Percentiles rank a stretch among this genome's conserved stretches.
These are phyloP conservation scores for Phytophthora cactorum DNA, from an alignment of 352 stramenopile genomes.

Conservation along the genomic window DNA sequence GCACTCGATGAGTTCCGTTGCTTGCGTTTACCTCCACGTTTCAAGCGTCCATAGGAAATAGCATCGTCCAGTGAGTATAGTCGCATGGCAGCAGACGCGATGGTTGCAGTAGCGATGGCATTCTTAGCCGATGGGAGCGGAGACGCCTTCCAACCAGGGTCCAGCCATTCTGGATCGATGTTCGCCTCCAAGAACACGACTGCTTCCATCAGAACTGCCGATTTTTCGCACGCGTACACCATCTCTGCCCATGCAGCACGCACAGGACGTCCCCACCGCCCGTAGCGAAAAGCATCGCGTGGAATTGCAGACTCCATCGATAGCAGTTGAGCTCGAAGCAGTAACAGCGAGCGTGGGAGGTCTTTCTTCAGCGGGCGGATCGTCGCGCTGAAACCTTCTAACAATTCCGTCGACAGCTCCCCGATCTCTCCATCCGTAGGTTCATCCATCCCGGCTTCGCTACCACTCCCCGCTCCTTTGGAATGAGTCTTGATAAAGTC, in stretches of 20 bases:
- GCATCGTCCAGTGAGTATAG: conserved; percentile 82
- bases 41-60: conserved; percentile 71
- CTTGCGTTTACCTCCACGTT: conserved; percentile 61
- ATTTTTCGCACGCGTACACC: conserved; percentile 63
- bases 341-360: conserved; percentile 44
- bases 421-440: conserved; percentile 76
- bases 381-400: conserved; percentile 60
- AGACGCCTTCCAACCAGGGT: conserved; percentile 77
- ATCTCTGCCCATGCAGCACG: conserved; percentile 82
- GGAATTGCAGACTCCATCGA: conserved; percentile 77
- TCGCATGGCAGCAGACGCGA: conserved; percentile 77
- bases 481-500: conserved; percentile 50
- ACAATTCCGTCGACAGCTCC: conserved; percentile 70
- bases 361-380: conserved; percentile 56
- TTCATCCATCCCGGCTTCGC: conserved; percentile 39
- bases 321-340: conserved; percentile 74
- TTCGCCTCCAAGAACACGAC: conserved; percentile 79
- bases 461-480: conserved; percentile 16
- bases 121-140: conserved; percentile 66
- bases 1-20: conserved; percentile 36
- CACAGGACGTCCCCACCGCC: conserved; percentile 67
- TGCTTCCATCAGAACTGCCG: conserved; percentile 59
- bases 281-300: conserved; percentile 78
- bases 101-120: conserved; percentile 61
- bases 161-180: conserved; percentile 80